These are phyloP conservation scores for Botrytis tulipae DNA, from an alignment of 2,329 filamentous ascomycete genomes.

Conservation along the genomic window DNA sequence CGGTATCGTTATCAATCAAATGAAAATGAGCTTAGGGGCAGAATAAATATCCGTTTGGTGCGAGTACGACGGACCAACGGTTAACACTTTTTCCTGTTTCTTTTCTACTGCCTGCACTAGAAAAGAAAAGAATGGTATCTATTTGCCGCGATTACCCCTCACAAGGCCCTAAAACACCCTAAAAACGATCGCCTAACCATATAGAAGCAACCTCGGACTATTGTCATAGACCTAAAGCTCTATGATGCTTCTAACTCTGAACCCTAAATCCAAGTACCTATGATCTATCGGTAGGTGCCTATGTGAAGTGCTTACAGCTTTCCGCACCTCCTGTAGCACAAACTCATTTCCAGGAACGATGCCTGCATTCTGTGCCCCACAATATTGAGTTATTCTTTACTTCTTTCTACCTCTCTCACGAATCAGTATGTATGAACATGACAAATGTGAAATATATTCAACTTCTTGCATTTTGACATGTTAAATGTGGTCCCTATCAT, in stretches of 20 bases:
- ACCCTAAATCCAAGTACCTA: background rate
- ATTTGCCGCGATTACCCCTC: background rate
- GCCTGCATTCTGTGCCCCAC: background rate
- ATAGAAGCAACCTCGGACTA: background rate
- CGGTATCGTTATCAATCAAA: constrained; percentile 11
- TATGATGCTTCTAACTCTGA: background rate
- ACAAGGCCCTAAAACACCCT: background rate
- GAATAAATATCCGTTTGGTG: background rate
- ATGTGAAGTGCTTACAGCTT: background rate
- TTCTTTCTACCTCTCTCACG: background rate
- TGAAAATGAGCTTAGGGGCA: background rate
- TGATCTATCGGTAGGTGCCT: background rate
- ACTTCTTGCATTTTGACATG: too few species aligned
- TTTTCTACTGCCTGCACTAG: background rate
- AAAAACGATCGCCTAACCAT: background rate
- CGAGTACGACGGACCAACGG: background rate
- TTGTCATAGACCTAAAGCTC: background rate
- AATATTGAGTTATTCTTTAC: background rate
- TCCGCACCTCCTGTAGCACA: background rate
- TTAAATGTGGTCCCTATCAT: background rate
- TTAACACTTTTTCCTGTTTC: background rate
- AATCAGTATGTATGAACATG: background rate
- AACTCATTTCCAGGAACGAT: background rate
- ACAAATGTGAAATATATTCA: background rate
- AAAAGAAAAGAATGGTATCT: background rate